A percentile compares a stretch with the other conserved stretches of the same genome.
Evolutionary conservation across 2,329 filamentous ascomycete species (phyloP).

Genomic region (Diaporthe eres): DNA sequence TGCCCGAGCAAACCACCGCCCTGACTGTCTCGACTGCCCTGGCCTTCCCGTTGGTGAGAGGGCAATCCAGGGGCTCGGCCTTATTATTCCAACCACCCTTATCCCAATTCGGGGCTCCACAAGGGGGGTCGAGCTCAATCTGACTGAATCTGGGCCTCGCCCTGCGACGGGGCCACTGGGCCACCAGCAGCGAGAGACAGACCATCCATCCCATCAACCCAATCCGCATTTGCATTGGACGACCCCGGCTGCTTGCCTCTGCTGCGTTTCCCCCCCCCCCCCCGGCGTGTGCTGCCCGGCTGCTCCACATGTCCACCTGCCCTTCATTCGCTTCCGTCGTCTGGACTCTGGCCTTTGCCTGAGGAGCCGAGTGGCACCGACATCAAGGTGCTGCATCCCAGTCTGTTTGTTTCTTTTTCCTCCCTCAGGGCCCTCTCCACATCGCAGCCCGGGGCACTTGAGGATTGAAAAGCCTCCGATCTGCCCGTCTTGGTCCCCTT

Average conservation of each 20-base stretch:
- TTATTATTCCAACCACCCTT: constrained; percentile 39
- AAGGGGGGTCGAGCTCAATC: constrained; percentile 35
- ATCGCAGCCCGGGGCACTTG: constrained; percentile 23
- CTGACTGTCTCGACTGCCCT: neutral
- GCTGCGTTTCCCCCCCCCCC: neutral
- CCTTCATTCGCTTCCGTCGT: constrained; percentile 18
- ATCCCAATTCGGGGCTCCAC: constrained; percentile 40
- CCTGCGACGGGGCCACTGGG: constrained; percentile 18
- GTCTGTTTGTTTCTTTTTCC: constrained; percentile 28
- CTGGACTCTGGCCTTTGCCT: constrained; percentile 24
- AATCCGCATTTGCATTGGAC: neutral
- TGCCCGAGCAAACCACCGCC: neutral
- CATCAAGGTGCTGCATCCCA: constrained; percentile 25
- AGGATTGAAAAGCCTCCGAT: constrained; percentile 38
- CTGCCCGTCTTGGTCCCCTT: constrained; percentile 28
- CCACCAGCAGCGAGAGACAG: constrained; percentile 1
- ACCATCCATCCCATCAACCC: neutral
- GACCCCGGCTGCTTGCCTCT: constrained; percentile 11
- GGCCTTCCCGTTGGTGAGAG: constrained; percentile 12
- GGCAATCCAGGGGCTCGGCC: constrained; percentile 37
- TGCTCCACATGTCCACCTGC: constrained; percentile 33
- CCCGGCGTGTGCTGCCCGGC: neutral
- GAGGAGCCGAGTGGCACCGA: constrained; percentile 39
- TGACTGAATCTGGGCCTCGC: constrained; percentile 29
- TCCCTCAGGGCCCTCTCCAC: constrained; percentile 13